Evolutionary conservation across 2,329 filamentous ascomycete genomes (phyloP).

Genomic region (Fusarium concolor): DNA sequence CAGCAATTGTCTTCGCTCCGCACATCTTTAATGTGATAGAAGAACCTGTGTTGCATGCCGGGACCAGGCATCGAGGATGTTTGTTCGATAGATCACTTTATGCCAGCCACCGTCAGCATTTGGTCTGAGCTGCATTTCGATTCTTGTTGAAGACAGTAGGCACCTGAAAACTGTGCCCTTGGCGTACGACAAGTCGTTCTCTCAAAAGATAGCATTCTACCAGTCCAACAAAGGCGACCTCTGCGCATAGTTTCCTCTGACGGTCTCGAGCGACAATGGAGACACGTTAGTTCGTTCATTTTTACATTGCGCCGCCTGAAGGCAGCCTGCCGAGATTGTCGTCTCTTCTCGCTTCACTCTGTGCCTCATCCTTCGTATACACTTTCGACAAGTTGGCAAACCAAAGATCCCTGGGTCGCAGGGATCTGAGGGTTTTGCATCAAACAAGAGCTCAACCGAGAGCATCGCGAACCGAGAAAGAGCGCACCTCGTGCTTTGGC

Average conservation of each 20-base stretch:
- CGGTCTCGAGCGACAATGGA: not conserved
- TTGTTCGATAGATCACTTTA: constrained; percentile 28
- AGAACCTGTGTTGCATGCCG: constrained; percentile 12
- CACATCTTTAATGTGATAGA: constrained; percentile 3
- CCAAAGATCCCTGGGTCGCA: not conserved
- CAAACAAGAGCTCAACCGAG: not conserved
- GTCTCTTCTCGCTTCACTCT: constrained; percentile 2
- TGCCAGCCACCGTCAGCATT: constrained; percentile 7
- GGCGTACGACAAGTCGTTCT: constrained; percentile 8
- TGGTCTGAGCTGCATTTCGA: constrained; percentile 2
- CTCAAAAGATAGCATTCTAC: not conserved
- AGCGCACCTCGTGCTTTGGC: not conserved
- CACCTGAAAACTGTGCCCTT: constrained; percentile 14
- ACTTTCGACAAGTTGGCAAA: not conserved
- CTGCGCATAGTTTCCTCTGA: not conserved
- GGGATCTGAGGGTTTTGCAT: not conserved
- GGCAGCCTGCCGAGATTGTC: not conserved
- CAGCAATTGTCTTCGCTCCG: constrained; percentile 5
- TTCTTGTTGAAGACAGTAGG: not conserved
- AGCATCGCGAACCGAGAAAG: not conserved
- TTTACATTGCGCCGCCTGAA: constrained; percentile 1
- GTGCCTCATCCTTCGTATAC: not conserved
- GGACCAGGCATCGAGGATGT: constrained; percentile 28
- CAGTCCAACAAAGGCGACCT: not conserved
- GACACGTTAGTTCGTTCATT: not conserved